Evolutionary conservation across 2,329 filamentous ascomycete species (phyloP).

Genomic region (Nigrospora sphaerica): DNA sequence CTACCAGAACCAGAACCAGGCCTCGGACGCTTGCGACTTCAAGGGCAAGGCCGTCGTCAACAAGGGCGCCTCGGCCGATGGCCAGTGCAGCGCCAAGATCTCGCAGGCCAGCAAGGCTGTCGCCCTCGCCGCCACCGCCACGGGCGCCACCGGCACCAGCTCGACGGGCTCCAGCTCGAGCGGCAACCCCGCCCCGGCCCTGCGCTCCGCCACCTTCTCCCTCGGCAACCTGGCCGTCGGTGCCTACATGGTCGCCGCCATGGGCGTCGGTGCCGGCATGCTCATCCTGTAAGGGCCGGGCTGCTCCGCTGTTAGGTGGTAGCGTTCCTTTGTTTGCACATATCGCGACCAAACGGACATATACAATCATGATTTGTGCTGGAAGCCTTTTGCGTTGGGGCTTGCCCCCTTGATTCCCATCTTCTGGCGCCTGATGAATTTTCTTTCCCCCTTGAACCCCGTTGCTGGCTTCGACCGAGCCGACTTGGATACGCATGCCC

Average conservation of each 20-base stretch:
- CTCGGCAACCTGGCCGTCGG: constrained; percentile 41
- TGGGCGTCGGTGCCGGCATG: constrained; percentile 46
- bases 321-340: too few species aligned
- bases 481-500: too few species aligned
- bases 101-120: constrained; percentile 36
- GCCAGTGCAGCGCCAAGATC: constrained; percentile 41
- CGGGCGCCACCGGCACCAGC: constrained; percentile 10
- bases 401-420: too few species aligned
- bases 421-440: too few species aligned
- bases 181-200: constrained; percentile 29
- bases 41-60: constrained; percentile 38
- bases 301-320: too few species aligned
- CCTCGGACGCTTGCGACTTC: constrained; percentile 49
- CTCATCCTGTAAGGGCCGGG: constrained; percentile 37
- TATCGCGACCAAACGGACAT: too few species aligned
- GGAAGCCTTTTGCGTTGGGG: too few species aligned
- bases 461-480: too few species aligned
- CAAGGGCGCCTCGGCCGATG: constrained; percentile 25
- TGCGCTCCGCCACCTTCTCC: constrained; percentile 31
- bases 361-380: too few species aligned
- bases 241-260: constrained; percentile 44
- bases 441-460: too few species aligned
- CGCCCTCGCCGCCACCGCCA: constrained; percentile 23
- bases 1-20: constrained; percentile 40
- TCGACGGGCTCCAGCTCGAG: constrained; percentile 14